A percentile compares a stretch with the other conserved stretches of the same genome.
Evolutionary conservation across 331 rosid species (phyloP).

Genomic region (Malus hybrid): DNA sequence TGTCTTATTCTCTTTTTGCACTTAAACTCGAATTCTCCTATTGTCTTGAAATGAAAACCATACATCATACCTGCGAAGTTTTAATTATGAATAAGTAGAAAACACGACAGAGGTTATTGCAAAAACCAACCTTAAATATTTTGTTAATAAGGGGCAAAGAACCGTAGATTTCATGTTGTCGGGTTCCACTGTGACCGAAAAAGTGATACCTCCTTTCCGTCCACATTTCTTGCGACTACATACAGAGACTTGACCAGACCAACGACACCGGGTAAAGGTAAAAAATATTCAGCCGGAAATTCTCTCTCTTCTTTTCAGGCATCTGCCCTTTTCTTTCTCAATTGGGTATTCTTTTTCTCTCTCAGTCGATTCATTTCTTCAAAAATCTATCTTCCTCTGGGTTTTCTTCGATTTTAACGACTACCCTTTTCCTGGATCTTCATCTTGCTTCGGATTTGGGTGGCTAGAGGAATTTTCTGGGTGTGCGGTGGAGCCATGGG

Average conservation of each 20-base stretch:
- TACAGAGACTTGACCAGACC: conserved; percentile 16
- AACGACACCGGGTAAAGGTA: conserved; percentile 12
- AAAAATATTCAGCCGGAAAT: conserved; percentile 10
- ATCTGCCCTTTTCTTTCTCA: neutral
- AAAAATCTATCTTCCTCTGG: neutral
- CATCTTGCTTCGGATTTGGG: conserved; percentile 3
- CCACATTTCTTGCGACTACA: conserved; percentile 51
- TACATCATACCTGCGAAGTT: neutral
- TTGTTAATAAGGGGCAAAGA: neutral
- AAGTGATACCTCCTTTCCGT: conserved; percentile 22
- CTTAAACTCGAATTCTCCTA: too few species aligned
- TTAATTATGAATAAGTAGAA: neutral
- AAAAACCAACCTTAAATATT: neutral
- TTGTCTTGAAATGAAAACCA: too few species aligned
- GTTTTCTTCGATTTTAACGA: conserved; percentile 17
- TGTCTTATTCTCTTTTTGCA: too few species aligned
- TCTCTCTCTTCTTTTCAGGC: conserved; percentile 7
- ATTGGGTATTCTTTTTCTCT: conserved; percentile 1
- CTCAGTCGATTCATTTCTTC: conserved; percentile 1
- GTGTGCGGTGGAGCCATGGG: conserved; percentile 43
- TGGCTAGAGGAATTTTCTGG: neutral
- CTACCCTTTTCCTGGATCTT: conserved; percentile 23
- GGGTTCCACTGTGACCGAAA: conserved; percentile 23
- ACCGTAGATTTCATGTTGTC: conserved; percentile 40
- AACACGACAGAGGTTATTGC: neutral